A percentile compares a stretch with the other conserved stretches of the same genome.
phyloP scores from a whole-genome alignment of 148 eudicot species.

The Chenopodium berlandieri region DNA sequence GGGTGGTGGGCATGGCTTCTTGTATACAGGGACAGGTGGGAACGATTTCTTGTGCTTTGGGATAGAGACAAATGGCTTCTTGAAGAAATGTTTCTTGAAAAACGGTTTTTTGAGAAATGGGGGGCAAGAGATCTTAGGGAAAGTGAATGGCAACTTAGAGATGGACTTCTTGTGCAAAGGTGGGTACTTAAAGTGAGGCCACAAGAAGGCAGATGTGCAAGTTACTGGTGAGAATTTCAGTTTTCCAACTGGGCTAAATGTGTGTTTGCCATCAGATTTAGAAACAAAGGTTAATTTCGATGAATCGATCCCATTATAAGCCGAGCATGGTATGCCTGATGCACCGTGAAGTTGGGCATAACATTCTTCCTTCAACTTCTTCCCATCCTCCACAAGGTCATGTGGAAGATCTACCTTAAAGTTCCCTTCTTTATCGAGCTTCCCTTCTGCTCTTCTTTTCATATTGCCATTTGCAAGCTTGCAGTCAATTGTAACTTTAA shows the following conservation, averaged over 20 bases:
- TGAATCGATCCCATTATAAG: slow-evolving; percentile 29
- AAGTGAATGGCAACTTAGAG: slow-evolving; percentile 10
- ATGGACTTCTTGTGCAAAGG: slow-evolving; percentile 23
- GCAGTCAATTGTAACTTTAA: slow-evolving; percentile 44
- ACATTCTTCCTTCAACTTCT: slow-evolving; percentile 38
- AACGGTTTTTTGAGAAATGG: slow-evolving; percentile 30
- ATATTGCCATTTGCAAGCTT: slow-evolving; percentile 34
- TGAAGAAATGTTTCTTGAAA: slow-evolving; percentile 19
- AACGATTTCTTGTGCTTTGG: slow-evolving; percentile 17
- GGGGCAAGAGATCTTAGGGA: slow-evolving; percentile 26
- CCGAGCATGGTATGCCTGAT: slow-evolving; percentile 33
- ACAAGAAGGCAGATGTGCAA: slow-evolving; percentile 44
- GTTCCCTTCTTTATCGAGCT: slow-evolving; percentile 39
- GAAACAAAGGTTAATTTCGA: slow-evolving; percentile 34
- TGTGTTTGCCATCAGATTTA: slow-evolving; percentile 30
- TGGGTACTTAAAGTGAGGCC: slow-evolving; percentile 36
- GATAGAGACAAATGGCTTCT: slow-evolving; percentile 20
- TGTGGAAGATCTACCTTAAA: slow-evolving; percentile 33
- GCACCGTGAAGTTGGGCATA: slow-evolving; percentile 48
- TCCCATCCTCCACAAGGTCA: slow-evolving; percentile 17
- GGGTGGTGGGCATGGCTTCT: slow-evolving; percentile 20
- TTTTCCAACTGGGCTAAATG: slow-evolving; percentile 30
- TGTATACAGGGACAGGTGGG: slow-evolving; percentile 8
- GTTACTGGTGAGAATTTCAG: slow-evolving; percentile 36
- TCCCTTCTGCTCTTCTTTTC: slow-evolving; percentile 37